Percentiles rank a stretch among this genome's conserved stretches.
Conservation (phyloP, 2,329 filamentous ascomycete genomes). For the Talaromyces sp. region DNA sequence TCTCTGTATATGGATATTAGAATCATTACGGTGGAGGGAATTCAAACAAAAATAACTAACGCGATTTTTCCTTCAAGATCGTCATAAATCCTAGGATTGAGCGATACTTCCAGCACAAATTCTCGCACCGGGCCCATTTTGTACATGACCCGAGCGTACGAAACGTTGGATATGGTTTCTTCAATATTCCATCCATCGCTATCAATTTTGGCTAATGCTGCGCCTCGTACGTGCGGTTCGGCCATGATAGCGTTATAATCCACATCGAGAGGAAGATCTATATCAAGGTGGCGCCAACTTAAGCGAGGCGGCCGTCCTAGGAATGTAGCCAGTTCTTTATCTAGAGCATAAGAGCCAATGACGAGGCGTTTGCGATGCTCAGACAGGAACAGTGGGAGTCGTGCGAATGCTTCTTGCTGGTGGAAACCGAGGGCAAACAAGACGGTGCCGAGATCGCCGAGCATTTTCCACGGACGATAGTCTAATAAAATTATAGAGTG, state of each 20-base stretch:
- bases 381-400: constrained; percentile 20
- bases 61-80: constrained; percentile 3
- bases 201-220: constrained; percentile 11
- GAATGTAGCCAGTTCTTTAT: constrained; percentile 24
- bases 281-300: constrained; percentile 21
- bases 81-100: constrained; percentile 11
- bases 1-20: background rate
- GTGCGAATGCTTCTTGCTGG: constrained; percentile 3
- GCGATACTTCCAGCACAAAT: constrained; percentile 6
- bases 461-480: constrained; percentile 9
- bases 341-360: constrained; percentile 18
- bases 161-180: constrained; percentile 10
- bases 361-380: constrained; percentile 22
- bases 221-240: constrained; percentile 5
- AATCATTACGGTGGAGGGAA: background rate
- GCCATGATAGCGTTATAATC: constrained; percentile 19
- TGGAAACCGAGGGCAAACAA: constrained; percentile 12
- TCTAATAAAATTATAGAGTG: constrained; percentile 7
- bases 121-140: constrained; percentile 14
- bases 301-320: constrained; percentile 23
- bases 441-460: constrained; percentile 14
- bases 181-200: constrained; percentile 16
- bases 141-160: background rate
- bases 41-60: background rate
- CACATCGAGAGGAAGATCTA: constrained; percentile 20